phyloP scores from a whole-genome alignment of 108 stramenopile species.

The Epithemia pelagica region DNA sequence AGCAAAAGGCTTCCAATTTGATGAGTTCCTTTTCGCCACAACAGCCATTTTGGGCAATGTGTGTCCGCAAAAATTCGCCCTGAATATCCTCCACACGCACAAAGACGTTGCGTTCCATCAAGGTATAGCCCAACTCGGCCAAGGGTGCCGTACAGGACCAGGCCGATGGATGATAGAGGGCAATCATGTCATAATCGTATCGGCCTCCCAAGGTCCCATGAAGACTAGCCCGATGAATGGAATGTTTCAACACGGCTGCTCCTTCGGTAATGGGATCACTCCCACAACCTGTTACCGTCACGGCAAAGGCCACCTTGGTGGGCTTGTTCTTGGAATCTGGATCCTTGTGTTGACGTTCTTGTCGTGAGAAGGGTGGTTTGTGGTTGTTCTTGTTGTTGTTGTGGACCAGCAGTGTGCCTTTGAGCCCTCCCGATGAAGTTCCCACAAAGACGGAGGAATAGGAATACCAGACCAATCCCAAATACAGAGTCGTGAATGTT shows the following conservation, averaged over 20 bases:
- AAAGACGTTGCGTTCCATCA: conserved; percentile 49
- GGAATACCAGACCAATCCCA: no score
- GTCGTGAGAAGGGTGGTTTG: no score
- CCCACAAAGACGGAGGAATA: no score
- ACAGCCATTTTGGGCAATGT: conserved; percentile 74
- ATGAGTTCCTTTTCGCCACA: conserved; percentile 89
- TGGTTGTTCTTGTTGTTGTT: no score
- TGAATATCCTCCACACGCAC: conserved; percentile 63
- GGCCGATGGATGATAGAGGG: conserved; percentile 58
- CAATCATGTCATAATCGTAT: conserved; percentile 51
- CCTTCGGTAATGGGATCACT: conserved; percentile 52
- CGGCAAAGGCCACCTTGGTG: conserved; percentile 68
- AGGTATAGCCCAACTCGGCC: conserved; percentile 41
- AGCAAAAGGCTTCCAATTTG: conserved; percentile 90
- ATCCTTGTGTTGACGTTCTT: no score
- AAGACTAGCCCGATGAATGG: conserved; percentile 49
- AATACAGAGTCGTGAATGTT: no score
- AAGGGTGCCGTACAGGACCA: conserved; percentile 33
- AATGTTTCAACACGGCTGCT: conserved; percentile 65
- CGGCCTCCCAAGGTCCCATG: conserved; percentile 24
- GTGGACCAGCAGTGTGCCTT: no score
- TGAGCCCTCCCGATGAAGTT: no score
- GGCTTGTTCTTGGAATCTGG: no score
- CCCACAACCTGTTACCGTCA: conserved; percentile 73
- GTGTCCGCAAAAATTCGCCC: conserved; percentile 47